These are phyloP conservation scores for Suillus ampliporus DNA, from an alignment of 768 basidiomycete species.

Conservation along the genomic window DNA sequence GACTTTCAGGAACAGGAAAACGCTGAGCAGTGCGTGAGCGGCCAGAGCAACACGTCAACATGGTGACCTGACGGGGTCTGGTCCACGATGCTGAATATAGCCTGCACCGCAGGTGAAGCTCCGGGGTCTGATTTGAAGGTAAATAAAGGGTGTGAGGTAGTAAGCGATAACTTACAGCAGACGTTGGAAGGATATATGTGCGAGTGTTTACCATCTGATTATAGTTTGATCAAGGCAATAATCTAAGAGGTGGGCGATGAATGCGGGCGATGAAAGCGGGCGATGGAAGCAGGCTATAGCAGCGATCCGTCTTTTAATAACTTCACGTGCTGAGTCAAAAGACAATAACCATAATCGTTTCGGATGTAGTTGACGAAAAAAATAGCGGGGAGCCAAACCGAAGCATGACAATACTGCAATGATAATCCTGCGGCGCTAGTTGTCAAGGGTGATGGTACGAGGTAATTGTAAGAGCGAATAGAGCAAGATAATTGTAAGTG, in stretches of 20 bases:
- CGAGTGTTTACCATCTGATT: neutral
- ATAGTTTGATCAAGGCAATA: neutral
- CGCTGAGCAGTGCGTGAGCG: neutral
- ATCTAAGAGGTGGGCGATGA: neutral
- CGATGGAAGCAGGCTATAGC: neutral
- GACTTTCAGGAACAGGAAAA: slow-evolving; percentile 14
- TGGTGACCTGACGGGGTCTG: slow-evolving; percentile 3
- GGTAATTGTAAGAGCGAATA: too few relatives aligned
- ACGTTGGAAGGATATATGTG: neutral
- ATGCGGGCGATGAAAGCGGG: neutral
- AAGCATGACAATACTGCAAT: too few relatives aligned
- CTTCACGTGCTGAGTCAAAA: neutral
- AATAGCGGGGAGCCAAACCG: too few relatives aligned
- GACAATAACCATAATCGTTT: neutral
- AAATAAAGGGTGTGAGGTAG: neutral
- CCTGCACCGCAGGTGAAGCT: slow-evolving; percentile 11
- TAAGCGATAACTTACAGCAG: neutral
- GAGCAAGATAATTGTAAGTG: too few relatives aligned
- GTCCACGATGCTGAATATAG: slow-evolving; percentile 10
- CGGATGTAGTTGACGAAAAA: neutral
- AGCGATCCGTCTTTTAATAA: neutral
- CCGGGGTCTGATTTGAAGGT: neutral
- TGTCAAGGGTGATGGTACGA: too few relatives aligned
- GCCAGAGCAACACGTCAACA: slow-evolving; percentile 5
- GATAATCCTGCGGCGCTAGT: too few relatives aligned